Base-by-base conservation (phyloP, 768 basidiomycete genomes). In the Hypsizygus marmoreus region DNA sequence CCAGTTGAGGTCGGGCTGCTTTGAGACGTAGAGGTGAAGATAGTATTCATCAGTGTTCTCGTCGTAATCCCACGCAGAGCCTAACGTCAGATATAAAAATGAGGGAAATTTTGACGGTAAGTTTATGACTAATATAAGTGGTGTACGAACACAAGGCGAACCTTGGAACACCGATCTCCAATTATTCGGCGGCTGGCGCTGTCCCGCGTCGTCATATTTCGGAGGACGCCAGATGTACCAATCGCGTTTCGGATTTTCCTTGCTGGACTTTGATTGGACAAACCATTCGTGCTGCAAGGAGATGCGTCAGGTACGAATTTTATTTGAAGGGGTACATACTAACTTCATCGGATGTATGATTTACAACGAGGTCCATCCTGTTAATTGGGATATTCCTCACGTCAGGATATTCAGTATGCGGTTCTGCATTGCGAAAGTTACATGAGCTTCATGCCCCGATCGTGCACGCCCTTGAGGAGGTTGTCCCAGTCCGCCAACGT, bases 1-100 rank as follows among this genome's bases (percentile, higher is more conserved):
- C 86, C 85, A 89, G 59, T 91, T 88, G 12, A 89, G 62, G 58
- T 89, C 88, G 0, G 86, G 88, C 66, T 88, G 86, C 56, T 86
- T 76, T 7, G 71, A 57, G 42, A 77, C 66, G 63, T 80, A 90
- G 1, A 88, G 55, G 62, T 88, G 86, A 43, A 88, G 77, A 59
- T 88, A 87, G 52, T 85, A 89, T 63, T 89, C 84, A 14, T 79
- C 66, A 3, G 83, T 84, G 9, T 54, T 54, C 48, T 77, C 75
- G 64, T 88, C 83, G 52, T 77, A 86, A 16, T 82, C 77, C 88
- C 88, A 90, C 9, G 79, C 82, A 1, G 85, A 80, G 10, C 81
- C 81, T 82, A 59, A 20, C 6, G 23, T n/a, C 26, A 25, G 25
- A 40, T 28, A 13, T n/a, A 17, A 20, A 28, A 17, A 22, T 13